Conservation (phyloP, 2,329 filamentous ascomycete genomes). For the Emmonsia crescens region DNA sequence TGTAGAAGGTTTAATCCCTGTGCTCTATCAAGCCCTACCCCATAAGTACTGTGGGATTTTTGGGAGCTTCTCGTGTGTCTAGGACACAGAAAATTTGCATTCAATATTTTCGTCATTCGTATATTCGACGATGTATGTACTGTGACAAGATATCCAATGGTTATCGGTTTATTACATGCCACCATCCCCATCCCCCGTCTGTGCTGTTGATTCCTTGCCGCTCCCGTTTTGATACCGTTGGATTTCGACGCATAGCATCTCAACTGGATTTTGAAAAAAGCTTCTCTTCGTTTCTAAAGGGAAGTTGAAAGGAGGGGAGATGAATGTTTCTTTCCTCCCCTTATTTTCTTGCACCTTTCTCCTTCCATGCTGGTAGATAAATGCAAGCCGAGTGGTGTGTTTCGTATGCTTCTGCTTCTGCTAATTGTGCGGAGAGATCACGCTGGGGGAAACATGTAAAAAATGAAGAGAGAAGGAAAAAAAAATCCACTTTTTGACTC, state of each 20-base stretch:
- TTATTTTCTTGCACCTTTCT: background rate
- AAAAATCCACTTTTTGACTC: background rate
- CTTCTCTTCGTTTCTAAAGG: background rate
- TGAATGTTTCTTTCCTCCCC: background rate
- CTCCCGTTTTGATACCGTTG: too few relatives aligned
- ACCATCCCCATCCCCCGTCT: background rate
- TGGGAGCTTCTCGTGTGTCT: too few relatives aligned
- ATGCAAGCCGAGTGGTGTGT: background rate
- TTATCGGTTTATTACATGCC: background rate
- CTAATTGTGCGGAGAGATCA: background rate
- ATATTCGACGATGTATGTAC: background rate
- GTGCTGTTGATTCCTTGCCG: background rate
- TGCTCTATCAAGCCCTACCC: background rate
- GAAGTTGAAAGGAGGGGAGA: background rate
- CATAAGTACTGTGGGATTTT: too few relatives aligned
- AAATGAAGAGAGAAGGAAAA: background rate
- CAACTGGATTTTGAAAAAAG: background rate
- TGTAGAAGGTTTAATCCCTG: background rate
- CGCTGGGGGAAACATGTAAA: background rate
- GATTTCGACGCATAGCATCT: background rate
- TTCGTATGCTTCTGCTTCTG: background rate
- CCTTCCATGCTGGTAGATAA: background rate
- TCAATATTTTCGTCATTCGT: background rate
- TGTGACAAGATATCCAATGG: background rate
- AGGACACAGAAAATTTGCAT: background rate